phyloP scores from a whole-genome alignment of 2,329 filamentous ascomycete species.

The Colletotrichum musicola region DNA sequence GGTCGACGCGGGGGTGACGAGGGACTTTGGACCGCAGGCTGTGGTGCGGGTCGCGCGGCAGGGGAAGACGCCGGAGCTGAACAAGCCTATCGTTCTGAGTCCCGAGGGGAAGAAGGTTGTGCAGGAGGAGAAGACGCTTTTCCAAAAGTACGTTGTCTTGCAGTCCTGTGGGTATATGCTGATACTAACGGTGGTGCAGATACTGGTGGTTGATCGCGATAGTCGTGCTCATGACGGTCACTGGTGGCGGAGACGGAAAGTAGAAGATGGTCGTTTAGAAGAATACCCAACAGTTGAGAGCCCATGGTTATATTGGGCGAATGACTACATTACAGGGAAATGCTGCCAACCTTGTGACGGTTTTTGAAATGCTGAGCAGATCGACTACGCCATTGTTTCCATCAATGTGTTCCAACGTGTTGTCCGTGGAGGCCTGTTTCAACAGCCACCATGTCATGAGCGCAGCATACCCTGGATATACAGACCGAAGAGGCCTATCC shows the following conservation, averaged over 20 bases:
- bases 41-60: slow-evolving; percentile 59
- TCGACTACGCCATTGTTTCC: too few relatives aligned
- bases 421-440: too few relatives aligned
- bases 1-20: slow-evolving; percentile 74
- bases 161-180: not conserved
- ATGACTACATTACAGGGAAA: not conserved
- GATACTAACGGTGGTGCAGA: slow-evolving; percentile 57
- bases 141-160: slow-evolving; percentile 70
- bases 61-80: slow-evolving; percentile 70
- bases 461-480: too few relatives aligned
- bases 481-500: too few relatives aligned
- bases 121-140: slow-evolving; percentile 72
- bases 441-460: too few relatives aligned
- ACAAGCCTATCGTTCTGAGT: slow-evolving; percentile 72
- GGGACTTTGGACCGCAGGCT: slow-evolving; percentile 74
- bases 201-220: slow-evolving; percentile 76
- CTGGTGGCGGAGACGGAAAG: slow-evolving; percentile 66
- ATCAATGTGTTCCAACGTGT: too few relatives aligned
- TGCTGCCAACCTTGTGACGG: too few relatives aligned
- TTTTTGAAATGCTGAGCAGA: too few relatives aligned
- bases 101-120: slow-evolving; percentile 70
- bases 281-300: slow-evolving; percentile 28
- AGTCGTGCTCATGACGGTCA: slow-evolving; percentile 64
- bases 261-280: slow-evolving; percentile 48
- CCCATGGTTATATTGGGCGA: not conserved